These are phyloP conservation scores for Boletus rex-veris DNA, from an alignment of 768 basidiomycete genomes.

Conservation along the genomic window DNA sequence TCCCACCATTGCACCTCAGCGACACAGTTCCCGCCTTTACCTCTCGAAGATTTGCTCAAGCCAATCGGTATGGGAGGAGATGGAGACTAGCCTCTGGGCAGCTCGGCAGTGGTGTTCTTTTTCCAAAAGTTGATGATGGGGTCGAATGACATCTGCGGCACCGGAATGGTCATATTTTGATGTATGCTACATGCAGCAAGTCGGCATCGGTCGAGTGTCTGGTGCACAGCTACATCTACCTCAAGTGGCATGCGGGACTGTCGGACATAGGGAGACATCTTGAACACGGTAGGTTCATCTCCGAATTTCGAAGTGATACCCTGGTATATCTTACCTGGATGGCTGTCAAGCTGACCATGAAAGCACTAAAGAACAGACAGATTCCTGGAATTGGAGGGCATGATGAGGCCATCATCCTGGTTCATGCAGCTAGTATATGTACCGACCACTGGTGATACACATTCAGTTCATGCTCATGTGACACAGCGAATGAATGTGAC, in stretches of 20 bases:
- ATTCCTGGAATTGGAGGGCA: too few relatives aligned
- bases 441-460: too few relatives aligned
- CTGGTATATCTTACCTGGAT: too few relatives aligned
- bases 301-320: too few relatives aligned
- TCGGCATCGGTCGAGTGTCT: conserved; percentile 79
- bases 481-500: too few relatives aligned
- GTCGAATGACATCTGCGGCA: conserved; percentile 49
- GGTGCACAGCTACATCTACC: conserved; percentile 74
- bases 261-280: conserved; percentile 55
- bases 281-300: conserved; percentile 34
- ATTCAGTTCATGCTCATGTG: too few relatives aligned
- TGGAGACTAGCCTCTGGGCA: conserved; percentile 63
- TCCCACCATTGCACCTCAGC: conserved; percentile 76
- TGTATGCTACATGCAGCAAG: conserved; percentile 64
- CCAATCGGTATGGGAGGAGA: conserved; percentile 72
- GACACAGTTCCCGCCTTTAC: conserved; percentile 59
- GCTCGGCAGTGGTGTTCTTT: conserved; percentile 81
- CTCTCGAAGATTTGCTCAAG: conserved; percentile 60
- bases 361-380: too few relatives aligned
- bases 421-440: too few relatives aligned
- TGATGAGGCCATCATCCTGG: too few relatives aligned
- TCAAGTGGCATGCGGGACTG: conserved; percentile 75
- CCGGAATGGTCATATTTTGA: conserved; percentile 61
- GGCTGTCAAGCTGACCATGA: too few relatives aligned
- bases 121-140: conserved; percentile 93